Base-by-base conservation (phyloP, 2,329 filamentous ascomycete species). In the Amauroascus verrucosus region DNA sequence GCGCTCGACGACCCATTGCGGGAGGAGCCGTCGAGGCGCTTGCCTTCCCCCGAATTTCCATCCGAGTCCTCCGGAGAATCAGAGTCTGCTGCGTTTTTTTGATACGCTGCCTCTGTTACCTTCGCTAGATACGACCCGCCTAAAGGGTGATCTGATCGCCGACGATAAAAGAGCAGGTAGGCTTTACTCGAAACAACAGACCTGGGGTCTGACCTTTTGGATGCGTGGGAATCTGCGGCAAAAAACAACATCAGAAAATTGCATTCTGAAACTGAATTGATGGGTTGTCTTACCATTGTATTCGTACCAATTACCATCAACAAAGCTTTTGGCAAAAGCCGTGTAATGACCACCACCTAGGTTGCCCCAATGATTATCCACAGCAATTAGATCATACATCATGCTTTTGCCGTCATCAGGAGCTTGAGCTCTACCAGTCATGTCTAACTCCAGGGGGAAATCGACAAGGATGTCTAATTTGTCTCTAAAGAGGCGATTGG, bases 261-360 rank as follows among this genome's bases (percentile, higher is more conserved):
- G 7, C 8, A 18, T 18, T 13, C 13, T n/a, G n/a, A 14, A 30
- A 14, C 40, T 38, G 9, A 16, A 48, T 9, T 11, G n/a, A 7
- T n/a, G 26, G 3, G 30, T 48, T 11, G 22, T 71, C 83, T 70
- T 76, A 93, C 90, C 91, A 68, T 98, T 97, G 69, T 94, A 97
- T 61, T 94, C 87, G 68, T 96, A 96, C 93, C 93, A 98, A 67
- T 86, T 77, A 54, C 80, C 80, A 63, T 95, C 88, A 56, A 86
- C 77, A 69, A 95, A 96, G 67, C 95, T 97, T 73, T 88, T 90
- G 37, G 89, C 90, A 68, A 84, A 90, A 26, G 93, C 93, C 18
- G 90, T 97, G 72, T 98, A 98, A 69, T 98, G 93, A 0, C 93
- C 93, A 40, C 93, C 93, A 56, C 89, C 89, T 35, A 98, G 79